These are phyloP conservation scores for Sugiyamaella novakii DNA, from an alignment of 1,139 yeast genomes.

Conservation along the genomic window DNA sequence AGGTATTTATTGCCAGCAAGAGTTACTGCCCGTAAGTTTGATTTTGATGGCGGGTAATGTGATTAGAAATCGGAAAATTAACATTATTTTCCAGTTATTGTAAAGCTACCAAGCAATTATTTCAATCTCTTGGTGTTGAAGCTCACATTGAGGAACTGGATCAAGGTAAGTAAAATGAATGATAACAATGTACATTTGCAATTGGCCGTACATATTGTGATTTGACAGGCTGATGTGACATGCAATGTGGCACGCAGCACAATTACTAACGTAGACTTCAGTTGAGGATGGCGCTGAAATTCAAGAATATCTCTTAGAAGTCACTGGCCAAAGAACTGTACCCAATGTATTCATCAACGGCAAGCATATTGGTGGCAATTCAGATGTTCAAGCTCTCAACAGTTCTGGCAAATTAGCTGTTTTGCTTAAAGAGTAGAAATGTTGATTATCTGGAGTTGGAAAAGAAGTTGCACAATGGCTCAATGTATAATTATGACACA, in stretches of 20 bases:
- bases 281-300: slow-evolving; percentile 60
- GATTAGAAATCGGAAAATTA: too few relatives aligned
- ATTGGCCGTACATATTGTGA: too few relatives aligned
- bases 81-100: too few relatives aligned
- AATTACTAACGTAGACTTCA: slow-evolving; percentile 5
- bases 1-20: slow-evolving; percentile 85
- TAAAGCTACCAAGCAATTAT: slow-evolving; percentile 36
- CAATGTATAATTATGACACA: too few relatives aligned
- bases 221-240: too few relatives aligned
- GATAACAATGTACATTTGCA: slow-evolving; percentile 11
- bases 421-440: slow-evolving; percentile 27
- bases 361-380: slow-evolving; percentile 92
- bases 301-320: slow-evolving; percentile 72
- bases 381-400: slow-evolving; percentile 62
- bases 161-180: slow-evolving; percentile 21
- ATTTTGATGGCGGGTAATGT: too few relatives aligned
- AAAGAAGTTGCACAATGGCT: too few relatives aligned
- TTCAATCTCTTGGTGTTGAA: slow-evolving; percentile 30
- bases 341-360: slow-evolving; percentile 91
- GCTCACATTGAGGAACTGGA: slow-evolving; percentile 32
- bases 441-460: too few relatives aligned
- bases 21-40: slow-evolving; percentile 36
- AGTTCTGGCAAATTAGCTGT: slow-evolving; percentile 33
- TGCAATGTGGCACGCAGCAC: too few relatives aligned
- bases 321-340: slow-evolving; percentile 90